A percentile compares a stretch with the other conserved stretches of the same genome.
Evolutionary conservation across 2,329 filamentous ascomycete genomes (phyloP).

Genomic region (Dothistroma pini): DNA sequence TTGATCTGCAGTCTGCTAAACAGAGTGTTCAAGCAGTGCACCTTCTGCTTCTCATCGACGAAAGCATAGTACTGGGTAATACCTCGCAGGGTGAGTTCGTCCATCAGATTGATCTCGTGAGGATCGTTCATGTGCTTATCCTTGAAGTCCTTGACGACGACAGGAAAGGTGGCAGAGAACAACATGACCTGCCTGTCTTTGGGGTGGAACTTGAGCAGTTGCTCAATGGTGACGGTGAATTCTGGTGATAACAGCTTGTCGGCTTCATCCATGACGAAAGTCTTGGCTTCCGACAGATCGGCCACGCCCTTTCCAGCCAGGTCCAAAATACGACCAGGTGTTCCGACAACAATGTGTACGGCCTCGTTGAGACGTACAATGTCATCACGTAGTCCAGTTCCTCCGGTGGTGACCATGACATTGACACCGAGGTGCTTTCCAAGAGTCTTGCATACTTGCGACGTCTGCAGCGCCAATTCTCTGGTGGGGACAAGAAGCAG

Average conservation of each 20-base stretch:
- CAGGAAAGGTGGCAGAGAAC: conserved; percentile 95
- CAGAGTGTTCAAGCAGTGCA: conserved; percentile 96
- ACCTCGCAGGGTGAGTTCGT: conserved; percentile 93
- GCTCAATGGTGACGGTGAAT: conserved; percentile 96
- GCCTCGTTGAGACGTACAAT: conserved; percentile 92
- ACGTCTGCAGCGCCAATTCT: conserved; percentile 96
- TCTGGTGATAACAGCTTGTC: conserved; percentile 96
- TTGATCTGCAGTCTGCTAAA: conserved; percentile 99
- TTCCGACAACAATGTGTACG: conserved; percentile 97
- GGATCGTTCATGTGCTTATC: conserved; percentile 97
- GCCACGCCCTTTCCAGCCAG: conserved; percentile 94
- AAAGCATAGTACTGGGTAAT: conserved; percentile 99
- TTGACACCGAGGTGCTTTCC: conserved; percentile 97
- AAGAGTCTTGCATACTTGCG: conserved; percentile 97
- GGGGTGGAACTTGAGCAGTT: conserved; percentile 89
- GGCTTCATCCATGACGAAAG: conserved; percentile 99
- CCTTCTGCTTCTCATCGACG: conserved; percentile 98
- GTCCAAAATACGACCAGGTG: conserved; percentile 92
- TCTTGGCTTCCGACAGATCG: conserved; percentile 91
- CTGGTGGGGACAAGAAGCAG: conserved; percentile 94
- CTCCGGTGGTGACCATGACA: conserved; percentile 98
- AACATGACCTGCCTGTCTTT: conserved; percentile 99
- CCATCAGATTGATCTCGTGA: conserved; percentile 99
- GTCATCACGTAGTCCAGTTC: conserved; percentile 91
- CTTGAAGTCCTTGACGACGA: conserved; percentile 96